Evolutionary conservation across 306 rosid genomes (phyloP).

Genomic region (Cucurbita pepo): DNA sequence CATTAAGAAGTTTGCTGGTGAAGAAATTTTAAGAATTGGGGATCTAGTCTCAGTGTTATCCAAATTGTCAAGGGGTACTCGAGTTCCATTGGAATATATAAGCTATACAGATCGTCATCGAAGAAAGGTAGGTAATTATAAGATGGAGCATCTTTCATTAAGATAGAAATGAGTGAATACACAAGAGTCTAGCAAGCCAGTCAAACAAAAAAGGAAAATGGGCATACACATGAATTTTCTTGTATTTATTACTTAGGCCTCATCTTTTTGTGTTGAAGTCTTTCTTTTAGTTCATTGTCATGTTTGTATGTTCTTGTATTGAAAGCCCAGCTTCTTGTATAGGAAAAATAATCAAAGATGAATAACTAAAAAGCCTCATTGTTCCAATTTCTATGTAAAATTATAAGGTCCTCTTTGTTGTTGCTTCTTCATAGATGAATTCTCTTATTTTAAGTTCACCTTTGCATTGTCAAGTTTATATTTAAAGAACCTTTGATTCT

Average conservation of each 20-base stretch:
- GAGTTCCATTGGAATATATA: slow-evolving; percentile 78
- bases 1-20: slow-evolving; percentile 84
- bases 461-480: background rate
- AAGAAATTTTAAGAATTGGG: slow-evolving; percentile 61
- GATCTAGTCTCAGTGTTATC: slow-evolving; percentile 56
- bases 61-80: slow-evolving; percentile 72
- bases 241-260: too few species aligned
- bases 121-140: slow-evolving; percentile 43
- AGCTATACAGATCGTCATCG: slow-evolving; percentile 75
- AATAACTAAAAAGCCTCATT: background rate
- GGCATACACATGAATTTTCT: too few species aligned
- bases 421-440: background rate
- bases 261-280: too few species aligned
- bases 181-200: too few species aligned
- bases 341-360: background rate
- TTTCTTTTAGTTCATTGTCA: too few species aligned
- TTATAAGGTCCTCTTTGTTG: background rate
- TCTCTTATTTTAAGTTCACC: background rate
- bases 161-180: background rate
- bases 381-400: background rate
- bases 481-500: background rate
- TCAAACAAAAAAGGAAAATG: too few species aligned
- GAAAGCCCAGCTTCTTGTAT: too few species aligned
- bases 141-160: background rate
- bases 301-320: too few species aligned